These are phyloP conservation scores for Tuber microsphaerosporum DNA, from an alignment of 495 filamentous ascomycete genomes.

Conservation along the genomic window DNA sequence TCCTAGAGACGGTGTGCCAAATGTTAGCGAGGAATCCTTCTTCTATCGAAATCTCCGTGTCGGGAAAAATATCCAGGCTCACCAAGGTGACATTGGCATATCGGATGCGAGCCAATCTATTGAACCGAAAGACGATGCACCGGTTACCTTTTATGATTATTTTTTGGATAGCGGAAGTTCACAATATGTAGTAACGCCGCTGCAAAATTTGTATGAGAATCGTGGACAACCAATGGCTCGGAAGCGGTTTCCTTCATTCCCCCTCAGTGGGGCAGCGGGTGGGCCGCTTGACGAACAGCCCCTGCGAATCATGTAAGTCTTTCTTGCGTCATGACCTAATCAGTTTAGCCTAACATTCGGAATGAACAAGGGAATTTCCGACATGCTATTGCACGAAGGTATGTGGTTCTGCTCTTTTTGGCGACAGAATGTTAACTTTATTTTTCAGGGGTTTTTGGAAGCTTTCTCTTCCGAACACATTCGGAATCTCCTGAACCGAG, in stretches of 20 bases:
- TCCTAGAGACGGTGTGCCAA: not conserved
- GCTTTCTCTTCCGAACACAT: not conserved
- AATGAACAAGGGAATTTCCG: slow-evolving; percentile 10
- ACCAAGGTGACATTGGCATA: not conserved
- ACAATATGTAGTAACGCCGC: slow-evolving; percentile 11
- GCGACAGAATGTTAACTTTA: not conserved
- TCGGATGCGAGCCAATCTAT: not conserved
- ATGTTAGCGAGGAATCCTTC: not conserved
- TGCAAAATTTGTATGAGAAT: slow-evolving; percentile 15
- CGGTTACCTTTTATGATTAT: slow-evolving; percentile 12
- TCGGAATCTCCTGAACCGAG: not conserved
- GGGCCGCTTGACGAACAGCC: not conserved
- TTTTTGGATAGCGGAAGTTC: not conserved
- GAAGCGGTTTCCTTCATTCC: not conserved
- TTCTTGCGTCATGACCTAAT: not conserved
- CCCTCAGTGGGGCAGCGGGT: not conserved
- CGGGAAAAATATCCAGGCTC: not conserved
- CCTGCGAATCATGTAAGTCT: slow-evolving; percentile 14
- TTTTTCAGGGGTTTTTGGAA: slow-evolving; percentile 3
- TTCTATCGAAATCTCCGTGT: not conserved
- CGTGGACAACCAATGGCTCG: slow-evolving; percentile 4
- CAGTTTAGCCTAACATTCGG: not conserved
- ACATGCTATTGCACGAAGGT: slow-evolving; percentile 12
- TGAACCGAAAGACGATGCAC: not conserved
- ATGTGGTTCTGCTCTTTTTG: not conserved